Evolutionary conservation across 345 rosid species (phyloP).

Genomic region (Eucalyptus fibrosa): DNA sequence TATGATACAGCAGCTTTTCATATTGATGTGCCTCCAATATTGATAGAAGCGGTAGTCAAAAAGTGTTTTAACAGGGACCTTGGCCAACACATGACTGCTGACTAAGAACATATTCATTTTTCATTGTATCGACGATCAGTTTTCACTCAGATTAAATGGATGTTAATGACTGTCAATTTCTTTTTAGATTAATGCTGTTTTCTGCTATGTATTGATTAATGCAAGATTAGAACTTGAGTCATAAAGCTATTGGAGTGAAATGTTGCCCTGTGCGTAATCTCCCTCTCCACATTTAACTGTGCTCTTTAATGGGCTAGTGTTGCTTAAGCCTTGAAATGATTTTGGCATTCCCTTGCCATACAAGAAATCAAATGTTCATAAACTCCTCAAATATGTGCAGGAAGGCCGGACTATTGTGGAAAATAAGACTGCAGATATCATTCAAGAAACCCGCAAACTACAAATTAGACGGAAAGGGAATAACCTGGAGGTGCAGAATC

Average conservation of each 20-base stretch:
- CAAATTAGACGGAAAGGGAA: slow-evolving; percentile 64
- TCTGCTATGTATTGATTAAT: background rate
- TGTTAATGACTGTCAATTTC: background rate
- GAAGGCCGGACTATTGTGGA: slow-evolving; percentile 85
- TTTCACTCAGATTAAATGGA: background rate
- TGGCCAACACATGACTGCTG: background rate
- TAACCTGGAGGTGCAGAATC: slow-evolving; percentile 18
- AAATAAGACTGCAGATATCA: slow-evolving; percentile 65
- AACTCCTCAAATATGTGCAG: slow-evolving; percentile 14
- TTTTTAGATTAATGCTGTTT: background rate
- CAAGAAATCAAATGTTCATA: background rate
- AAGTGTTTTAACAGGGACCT: background rate
- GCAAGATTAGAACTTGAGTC: background rate
- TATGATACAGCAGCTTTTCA: background rate
- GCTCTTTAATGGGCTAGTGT: background rate
- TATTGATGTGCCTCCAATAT: background rate
- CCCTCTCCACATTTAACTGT: background rate
- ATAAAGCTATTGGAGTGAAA: background rate
- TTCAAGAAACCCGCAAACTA: slow-evolving; percentile 60
- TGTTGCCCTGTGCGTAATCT: background rate
- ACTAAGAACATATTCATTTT: background rate
- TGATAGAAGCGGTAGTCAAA: background rate
- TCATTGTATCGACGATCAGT: background rate
- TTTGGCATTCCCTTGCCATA: background rate
- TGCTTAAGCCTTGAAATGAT: background rate